Conservation (phyloP, 345 rosid species). For the Rhodamnia rubescens region DNA sequence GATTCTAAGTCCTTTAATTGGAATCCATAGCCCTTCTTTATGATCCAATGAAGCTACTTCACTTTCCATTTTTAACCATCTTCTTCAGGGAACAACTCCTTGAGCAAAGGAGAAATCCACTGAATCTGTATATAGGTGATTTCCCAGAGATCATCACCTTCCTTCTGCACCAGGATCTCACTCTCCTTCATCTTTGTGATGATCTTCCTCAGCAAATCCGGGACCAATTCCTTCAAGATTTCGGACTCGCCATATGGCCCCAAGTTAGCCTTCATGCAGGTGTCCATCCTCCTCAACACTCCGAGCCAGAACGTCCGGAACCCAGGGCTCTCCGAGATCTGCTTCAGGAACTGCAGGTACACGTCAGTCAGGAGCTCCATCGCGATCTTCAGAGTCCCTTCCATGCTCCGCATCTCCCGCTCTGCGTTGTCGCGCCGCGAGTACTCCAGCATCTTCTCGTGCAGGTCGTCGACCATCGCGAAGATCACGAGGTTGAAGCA, state of each 20-base stretch:
- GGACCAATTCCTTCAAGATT: conserved; percentile 35
- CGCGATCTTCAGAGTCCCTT: conserved; percentile 54
- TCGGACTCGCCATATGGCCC: conserved; percentile 52
- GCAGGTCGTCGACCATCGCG: conserved; percentile 76
- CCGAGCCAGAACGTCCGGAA: conserved; percentile 90
- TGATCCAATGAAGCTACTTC: background rate
- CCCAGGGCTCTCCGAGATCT: conserved; percentile 39
- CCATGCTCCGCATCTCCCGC: conserved; percentile 83
- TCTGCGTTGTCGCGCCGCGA: conserved; percentile 72
- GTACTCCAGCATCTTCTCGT: conserved; percentile 76
- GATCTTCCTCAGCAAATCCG: conserved; percentile 54
- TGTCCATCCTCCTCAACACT: conserved; percentile 86
- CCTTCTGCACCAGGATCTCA: conserved; percentile 45
- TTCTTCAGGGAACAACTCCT: conserved; percentile 66
- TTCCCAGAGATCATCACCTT: conserved; percentile 79
- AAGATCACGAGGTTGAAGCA: conserved; percentile 47
- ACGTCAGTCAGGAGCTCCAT: conserved; percentile 59
- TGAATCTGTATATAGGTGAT: conserved; percentile 85
- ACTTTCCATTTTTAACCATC: background rate
- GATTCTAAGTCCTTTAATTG: background rate
- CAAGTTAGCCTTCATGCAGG: conserved; percentile 83
- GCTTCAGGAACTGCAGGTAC: conserved; percentile 35
- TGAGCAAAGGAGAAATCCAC: conserved; percentile 89
- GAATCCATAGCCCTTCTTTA: background rate
- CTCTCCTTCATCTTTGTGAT: conserved; percentile 59